A percentile compares a stretch with the other conserved stretches of the same genome.
Conservation (phyloP, 805 yeast species). For the Monosporozyma aerobia region DNA sequence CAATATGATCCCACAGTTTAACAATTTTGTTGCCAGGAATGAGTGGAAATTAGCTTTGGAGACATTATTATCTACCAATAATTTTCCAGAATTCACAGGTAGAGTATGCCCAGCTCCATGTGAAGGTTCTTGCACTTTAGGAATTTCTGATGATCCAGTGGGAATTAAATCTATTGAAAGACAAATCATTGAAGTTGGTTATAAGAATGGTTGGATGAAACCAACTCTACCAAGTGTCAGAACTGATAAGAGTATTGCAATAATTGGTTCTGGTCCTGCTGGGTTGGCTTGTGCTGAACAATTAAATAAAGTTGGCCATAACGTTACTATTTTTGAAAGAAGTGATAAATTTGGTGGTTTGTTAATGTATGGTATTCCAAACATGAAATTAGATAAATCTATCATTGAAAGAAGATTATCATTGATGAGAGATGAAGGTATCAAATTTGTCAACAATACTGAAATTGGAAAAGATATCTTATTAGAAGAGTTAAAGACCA, state of each 20-base stretch:
- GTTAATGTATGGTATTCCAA: slow-evolving; percentile 98
- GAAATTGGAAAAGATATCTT: slow-evolving; percentile 79
- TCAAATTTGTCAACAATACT: slow-evolving; percentile 64
- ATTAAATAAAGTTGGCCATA: slow-evolving; percentile 91
- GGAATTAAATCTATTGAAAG: slow-evolving; percentile 94
- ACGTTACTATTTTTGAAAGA: slow-evolving; percentile 86
- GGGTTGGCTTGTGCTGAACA: slow-evolving; percentile 97
- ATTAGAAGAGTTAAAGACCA: slow-evolving; percentile 53
- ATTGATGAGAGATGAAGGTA: slow-evolving; percentile 82
- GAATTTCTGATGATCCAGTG: slow-evolving; percentile 89
- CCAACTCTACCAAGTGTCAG: slow-evolving; percentile 72
- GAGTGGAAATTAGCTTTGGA: slow-evolving; percentile 92
- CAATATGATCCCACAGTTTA: slow-evolving; percentile 96
- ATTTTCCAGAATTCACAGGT: slow-evolving; percentile 97
- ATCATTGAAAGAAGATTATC: slow-evolving; percentile 91
- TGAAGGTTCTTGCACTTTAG: slow-evolving; percentile 92
- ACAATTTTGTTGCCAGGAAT: slow-evolving; percentile 88
- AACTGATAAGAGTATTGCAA: slow-evolving; percentile 77
- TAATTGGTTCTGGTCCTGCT: slow-evolving; percentile 95
- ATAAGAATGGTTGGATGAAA: slow-evolving; percentile 91
- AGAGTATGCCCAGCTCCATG: slow-evolving; percentile 99
- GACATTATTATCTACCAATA: slow-evolving; percentile 87
- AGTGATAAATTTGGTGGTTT: slow-evolving; percentile 94
- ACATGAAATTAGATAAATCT: slow-evolving; percentile 92
- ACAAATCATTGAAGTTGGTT: slow-evolving; percentile 93